Conservation (phyloP, 768 basidiomycete species). For the Pisolithus albus region DNA sequence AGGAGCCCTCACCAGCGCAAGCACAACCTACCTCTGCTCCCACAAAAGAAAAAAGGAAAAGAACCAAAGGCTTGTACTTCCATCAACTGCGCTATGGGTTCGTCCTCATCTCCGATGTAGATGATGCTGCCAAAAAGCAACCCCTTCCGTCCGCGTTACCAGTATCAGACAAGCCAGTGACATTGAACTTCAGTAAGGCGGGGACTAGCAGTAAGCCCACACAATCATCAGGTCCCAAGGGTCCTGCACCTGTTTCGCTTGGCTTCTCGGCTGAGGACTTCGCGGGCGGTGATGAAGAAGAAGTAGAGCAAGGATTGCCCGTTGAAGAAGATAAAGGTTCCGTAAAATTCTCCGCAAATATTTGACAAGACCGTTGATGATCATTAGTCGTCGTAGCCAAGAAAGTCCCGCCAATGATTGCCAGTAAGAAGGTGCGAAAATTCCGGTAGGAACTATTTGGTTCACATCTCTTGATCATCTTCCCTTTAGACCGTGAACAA, state of each 20-base stretch:
- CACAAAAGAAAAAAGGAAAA: constrained; percentile 55
- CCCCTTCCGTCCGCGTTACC: constrained; percentile 62
- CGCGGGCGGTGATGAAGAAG: constrained; percentile 28
- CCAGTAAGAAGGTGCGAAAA: constrained; percentile 69
- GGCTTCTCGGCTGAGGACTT: constrained; percentile 69
- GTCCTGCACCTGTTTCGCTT: constrained; percentile 38
- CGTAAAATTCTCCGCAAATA: neutral
- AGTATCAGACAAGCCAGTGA: constrained; percentile 75
- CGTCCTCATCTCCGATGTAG: constrained; percentile 11
- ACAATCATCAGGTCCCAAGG: constrained; percentile 23
- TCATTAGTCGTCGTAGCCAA: constrained; percentile 43
- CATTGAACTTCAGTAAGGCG: constrained; percentile 63
- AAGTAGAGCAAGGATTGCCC: constrained; percentile 35
- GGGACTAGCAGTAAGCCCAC: constrained; percentile 16
- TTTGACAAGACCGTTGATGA: constrained; percentile 7
- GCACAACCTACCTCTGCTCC: constrained; percentile 32
- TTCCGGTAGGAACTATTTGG: neutral
- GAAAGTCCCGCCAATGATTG: constrained; percentile 75
- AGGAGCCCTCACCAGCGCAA: constrained; percentile 40
- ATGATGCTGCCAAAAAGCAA: constrained; percentile 31
- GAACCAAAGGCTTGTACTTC: constrained; percentile 35
- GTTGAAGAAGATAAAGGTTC: constrained; percentile 42
- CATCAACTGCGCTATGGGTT: neutral
- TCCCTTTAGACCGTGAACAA: constrained; percentile 67
- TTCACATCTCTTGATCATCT: constrained; percentile 1